Evolutionary conservation across 768 basidiomycete species (phyloP), one percentile per base, ranked within the genome.

Genomic region (Phlebiopsis gigantea): DNA sequence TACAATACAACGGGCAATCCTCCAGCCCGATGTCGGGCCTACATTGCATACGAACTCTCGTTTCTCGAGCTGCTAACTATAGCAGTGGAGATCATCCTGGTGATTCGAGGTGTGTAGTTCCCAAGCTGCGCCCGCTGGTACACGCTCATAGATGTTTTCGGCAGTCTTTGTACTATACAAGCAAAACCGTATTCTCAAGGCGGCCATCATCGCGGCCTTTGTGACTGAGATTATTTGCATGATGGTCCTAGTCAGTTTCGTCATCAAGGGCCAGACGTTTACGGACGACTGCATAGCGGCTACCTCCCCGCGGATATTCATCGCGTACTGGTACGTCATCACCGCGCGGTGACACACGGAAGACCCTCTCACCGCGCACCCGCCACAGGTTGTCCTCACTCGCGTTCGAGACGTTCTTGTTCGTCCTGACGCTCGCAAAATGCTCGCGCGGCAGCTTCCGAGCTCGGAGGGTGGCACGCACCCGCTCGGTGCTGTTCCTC

Each of bases 151-250:
- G 17, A 9, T 10, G 34, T 39, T 9, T 39, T 17, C 14, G 3
- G 34, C 25, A 58, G 57, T 58, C 15, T 58, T 53, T 39, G 45
- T 53, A 1, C 24, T 58, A 19, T 58, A 58, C 57, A 58, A 58
- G 45, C 57, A 46, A n/a, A 58, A 53, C 30, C 43, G 49, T 15
- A 2, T 58, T 2, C 45, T 58, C 1, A 44, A 53, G 21, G 42
- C 19, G 8, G 30, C 31, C 24, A 53, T 58, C 12, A 15, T 58
- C 7, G 10, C 45, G 2, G 43, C 45, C 21, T 58, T 58, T 34
- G 10, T 48, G n/a, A 51, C 51, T 4, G 57, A 58, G 29, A 53
- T 53, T 15, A 30, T 43, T 15, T 31, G 30, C 21, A 58, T 58
- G 57, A 31, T 58, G 25, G 44, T 45, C 17, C n/a, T 51, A 21